These are phyloP conservation scores for Coemansia sp. DNA, from an alignment of 192 early-diverging fungal species.

Conservation along the genomic window DNA sequence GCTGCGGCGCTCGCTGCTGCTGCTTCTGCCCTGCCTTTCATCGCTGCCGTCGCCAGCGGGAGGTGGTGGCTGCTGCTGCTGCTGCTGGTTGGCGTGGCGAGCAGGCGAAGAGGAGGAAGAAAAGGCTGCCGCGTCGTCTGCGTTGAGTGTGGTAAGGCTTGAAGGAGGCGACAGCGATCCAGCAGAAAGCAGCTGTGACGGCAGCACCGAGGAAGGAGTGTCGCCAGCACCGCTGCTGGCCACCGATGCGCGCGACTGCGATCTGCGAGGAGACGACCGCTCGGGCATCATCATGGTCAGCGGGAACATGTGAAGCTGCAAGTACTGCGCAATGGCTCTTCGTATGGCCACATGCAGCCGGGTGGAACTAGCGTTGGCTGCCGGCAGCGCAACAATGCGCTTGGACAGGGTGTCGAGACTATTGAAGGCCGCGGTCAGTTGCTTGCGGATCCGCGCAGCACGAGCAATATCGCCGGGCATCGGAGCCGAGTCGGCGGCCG, in stretches of 20 bases:
- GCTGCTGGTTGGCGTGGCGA: constrained; percentile 5
- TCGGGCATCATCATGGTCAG: constrained; percentile 65
- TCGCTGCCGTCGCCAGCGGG: background rate
- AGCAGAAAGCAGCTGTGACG: background rate
- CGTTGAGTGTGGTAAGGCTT: constrained; percentile 21
- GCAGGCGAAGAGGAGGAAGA: no score
- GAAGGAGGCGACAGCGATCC: constrained; percentile 17
- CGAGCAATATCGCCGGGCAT: constrained; percentile 52
- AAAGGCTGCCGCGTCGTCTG: background rate
- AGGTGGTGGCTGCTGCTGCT: background rate
- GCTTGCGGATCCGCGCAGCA: constrained; percentile 63
- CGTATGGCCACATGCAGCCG: constrained; percentile 69
- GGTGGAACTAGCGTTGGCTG: constrained; percentile 46
- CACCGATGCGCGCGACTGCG: constrained; percentile 8
- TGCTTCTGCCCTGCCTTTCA: background rate
- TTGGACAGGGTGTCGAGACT: constrained; percentile 65
- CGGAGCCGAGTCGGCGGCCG: background rate
- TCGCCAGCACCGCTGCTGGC: background rate
- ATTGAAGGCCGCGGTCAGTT: constrained; percentile 66
- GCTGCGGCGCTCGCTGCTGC: constrained; percentile 8
- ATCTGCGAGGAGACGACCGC: constrained; percentile 19
- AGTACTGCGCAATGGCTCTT: constrained; percentile 64
- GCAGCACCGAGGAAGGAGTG: background rate
- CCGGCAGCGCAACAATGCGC: constrained; percentile 59
- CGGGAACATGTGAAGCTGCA: constrained; percentile 80